These are phyloP conservation scores for Hippophae gyantsensis DNA, from an alignment of 306 rosid genomes.

Conservation along the genomic window DNA sequence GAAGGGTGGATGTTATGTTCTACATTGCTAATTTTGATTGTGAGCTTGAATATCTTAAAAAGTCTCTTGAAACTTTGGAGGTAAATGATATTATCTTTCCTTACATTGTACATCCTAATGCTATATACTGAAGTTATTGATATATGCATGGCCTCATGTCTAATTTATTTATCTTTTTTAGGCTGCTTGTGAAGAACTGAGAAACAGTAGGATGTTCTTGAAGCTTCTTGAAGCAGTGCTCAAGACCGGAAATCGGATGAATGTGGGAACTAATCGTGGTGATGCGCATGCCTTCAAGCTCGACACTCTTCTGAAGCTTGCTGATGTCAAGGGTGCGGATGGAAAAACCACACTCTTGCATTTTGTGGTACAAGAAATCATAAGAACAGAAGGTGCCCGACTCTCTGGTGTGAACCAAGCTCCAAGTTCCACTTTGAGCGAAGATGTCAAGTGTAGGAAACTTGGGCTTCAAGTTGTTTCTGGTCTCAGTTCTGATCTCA, in stretches of 20 bases:
- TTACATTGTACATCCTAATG: background rate
- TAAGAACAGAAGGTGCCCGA: conserved; percentile 79
- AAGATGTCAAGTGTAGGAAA: conserved; percentile 68
- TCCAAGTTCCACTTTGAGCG: conserved; percentile 31
- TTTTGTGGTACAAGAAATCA: conserved; percentile 93
- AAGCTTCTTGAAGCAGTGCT: conserved; percentile 94
- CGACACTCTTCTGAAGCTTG: conserved; percentile 95
- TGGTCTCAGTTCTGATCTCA: conserved; percentile 65
- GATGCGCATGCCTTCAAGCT: conserved; percentile 98
- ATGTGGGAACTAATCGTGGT: conserved; percentile 93
- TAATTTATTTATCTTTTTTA: conserved; percentile 17
- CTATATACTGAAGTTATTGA: no score
- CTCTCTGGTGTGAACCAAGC: conserved; percentile 32
- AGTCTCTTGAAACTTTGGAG: conserved; percentile 76
- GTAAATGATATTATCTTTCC: conserved; percentile 20
- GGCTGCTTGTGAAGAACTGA: conserved; percentile 89
- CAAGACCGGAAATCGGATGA: conserved; percentile 95
- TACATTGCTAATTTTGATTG: conserved; percentile 83
- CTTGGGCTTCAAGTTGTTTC: conserved; percentile 86
- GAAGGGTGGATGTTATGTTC: conserved; percentile 88
- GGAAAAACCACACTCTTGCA: conserved; percentile 91
- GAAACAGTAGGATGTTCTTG: conserved; percentile 85
- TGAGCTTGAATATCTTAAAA: conserved; percentile 75
- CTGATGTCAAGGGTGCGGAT: conserved; percentile 83
- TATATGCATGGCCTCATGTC: background rate